These are phyloP conservation scores for Parastagonospora nodorum DNA, from an alignment of 2,329 filamentous ascomycete genomes.

Conservation along the genomic window DNA sequence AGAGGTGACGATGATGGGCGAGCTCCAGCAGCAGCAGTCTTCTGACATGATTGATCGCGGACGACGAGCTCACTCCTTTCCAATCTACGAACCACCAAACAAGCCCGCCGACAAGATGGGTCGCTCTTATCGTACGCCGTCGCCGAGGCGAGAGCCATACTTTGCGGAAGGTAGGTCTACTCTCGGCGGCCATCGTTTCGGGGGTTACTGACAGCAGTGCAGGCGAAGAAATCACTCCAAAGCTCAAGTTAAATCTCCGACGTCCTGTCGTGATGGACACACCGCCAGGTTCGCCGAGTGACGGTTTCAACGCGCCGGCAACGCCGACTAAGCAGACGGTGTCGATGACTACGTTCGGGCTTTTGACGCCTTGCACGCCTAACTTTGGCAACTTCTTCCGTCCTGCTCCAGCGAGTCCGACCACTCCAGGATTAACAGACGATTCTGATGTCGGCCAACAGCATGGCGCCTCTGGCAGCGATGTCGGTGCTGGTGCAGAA, in stretches of 20 bases:
- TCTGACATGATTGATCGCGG: neutral
- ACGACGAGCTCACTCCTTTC: neutral
- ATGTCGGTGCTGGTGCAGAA: neutral
- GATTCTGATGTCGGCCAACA: no score
- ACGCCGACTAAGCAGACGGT: neutral
- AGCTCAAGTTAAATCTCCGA: neutral
- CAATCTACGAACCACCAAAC: neutral
- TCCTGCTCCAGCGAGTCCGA: neutral
- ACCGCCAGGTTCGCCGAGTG: neutral
- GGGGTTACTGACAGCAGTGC: neutral
- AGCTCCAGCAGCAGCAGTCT: neutral
- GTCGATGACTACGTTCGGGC: neutral
- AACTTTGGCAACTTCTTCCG: neutral
- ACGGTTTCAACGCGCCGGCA: neutral
- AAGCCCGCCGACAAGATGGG: conserved; percentile 1
- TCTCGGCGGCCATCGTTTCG: fast-evolving
- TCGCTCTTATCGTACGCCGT: conserved; percentile 8
- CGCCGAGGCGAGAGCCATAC: conserved; percentile 4
- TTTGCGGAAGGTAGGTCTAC: conserved; percentile 5
- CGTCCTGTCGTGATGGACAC: neutral
- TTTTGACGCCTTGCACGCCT: conserved; percentile 2
- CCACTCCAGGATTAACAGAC: no score
- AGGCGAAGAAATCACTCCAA: conserved; percentile 9
- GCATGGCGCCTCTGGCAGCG: no score
- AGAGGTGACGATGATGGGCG: neutral